Percentiles rank a stretch among this genome's conserved stretches.
These are phyloP conservation scores for Coemansia sp. DNA, from an alignment of 192 early-diverging fungal species.

Conservation along the genomic window DNA sequence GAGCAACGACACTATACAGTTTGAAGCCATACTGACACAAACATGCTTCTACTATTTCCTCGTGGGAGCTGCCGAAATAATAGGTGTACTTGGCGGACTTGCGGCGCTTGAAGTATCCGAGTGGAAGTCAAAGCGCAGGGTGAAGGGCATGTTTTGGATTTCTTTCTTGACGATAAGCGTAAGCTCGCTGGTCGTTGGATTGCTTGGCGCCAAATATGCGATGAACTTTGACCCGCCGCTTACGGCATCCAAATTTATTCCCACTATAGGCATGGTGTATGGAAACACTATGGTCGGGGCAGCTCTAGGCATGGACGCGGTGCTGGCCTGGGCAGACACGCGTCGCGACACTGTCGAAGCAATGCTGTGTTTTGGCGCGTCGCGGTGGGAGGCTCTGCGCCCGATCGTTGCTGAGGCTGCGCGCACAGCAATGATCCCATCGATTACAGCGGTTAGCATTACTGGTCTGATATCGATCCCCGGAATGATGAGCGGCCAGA, in stretches of 20 bases:
- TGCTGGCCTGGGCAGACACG: slow-evolving; percentile 58
- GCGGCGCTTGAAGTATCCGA: slow-evolving; percentile 46
- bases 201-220: slow-evolving; percentile 54
- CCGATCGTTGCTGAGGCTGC: slow-evolving; percentile 73
- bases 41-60: not conserved
- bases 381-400: slow-evolving; percentile 78
- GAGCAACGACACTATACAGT: slow-evolving; percentile 14
- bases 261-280: slow-evolving; percentile 81
- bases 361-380: slow-evolving; percentile 73
- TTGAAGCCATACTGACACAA: slow-evolving; percentile 22
- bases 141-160: slow-evolving; percentile 70
- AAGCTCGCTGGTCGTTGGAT: slow-evolving; percentile 20
- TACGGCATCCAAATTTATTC: slow-evolving; percentile 72
- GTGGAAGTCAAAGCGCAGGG: slow-evolving; percentile 62
- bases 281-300: slow-evolving; percentile 77
- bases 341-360: slow-evolving; percentile 52
- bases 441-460: slow-evolving; percentile 74
- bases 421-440: slow-evolving; percentile 73
- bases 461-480: slow-evolving; percentile 87
- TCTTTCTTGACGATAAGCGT: slow-evolving; percentile 52
- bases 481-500: slow-evolving; percentile 87
- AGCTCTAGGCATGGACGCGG: slow-evolving; percentile 61
- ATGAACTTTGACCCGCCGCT: slow-evolving; percentile 68
- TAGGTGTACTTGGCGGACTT: slow-evolving; percentile 45
- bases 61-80: not conserved